Evolutionary conservation across 192 early-diverging fungal genomes (phyloP), one percentile per base, ranked within the genome.

Genomic region (Funneliformis mosseae): DNA sequence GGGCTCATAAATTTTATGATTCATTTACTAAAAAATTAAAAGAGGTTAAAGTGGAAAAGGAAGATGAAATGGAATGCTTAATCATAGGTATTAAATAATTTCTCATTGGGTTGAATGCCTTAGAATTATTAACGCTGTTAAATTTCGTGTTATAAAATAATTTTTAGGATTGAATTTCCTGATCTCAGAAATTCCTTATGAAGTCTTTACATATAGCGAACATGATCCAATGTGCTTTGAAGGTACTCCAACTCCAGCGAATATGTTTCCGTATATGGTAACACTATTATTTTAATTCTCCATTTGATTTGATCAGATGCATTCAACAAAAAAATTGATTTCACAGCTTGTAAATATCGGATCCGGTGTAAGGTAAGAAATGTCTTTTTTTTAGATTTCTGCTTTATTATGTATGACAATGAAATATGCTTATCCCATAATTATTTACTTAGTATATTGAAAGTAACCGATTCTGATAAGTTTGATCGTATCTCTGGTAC

Each of bases 21-120:
- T 83, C 87, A 27, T 87, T 97, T 80, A 81, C 81, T 50, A 82
- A 92, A 25, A 84, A 84, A 67, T 89, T 96, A 27, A 80, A 80
- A 21, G 93, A 92, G 7, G 94, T 94, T 8, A 88, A 85, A 46
- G 89, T 97, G 67, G 88, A 95, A 43, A 90, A 92, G 39, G 96
- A 96, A 84, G 97, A 98, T 74, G 97, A 98, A 85, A 97, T 98
- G 95, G 94, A 94, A 76, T 96, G 94, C 76, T 81, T 95, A 63
- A 92, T 93, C 67, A 85, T 89, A 39, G 93, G 90, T 91, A 80
- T 21, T 81, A 59, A 74, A 10, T 69, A 46, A 14, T 50, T 55
- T 48, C 14, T 39, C 27, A 48, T 75, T 27, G 50, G 68, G n/a
- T 6, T 33, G 33, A 3, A 33, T 33, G 33, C 33, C 33, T 33